phyloP scores from a whole-genome alignment of 1,284 basidiomycete genomes.

The Leccinum subatratum region DNA sequence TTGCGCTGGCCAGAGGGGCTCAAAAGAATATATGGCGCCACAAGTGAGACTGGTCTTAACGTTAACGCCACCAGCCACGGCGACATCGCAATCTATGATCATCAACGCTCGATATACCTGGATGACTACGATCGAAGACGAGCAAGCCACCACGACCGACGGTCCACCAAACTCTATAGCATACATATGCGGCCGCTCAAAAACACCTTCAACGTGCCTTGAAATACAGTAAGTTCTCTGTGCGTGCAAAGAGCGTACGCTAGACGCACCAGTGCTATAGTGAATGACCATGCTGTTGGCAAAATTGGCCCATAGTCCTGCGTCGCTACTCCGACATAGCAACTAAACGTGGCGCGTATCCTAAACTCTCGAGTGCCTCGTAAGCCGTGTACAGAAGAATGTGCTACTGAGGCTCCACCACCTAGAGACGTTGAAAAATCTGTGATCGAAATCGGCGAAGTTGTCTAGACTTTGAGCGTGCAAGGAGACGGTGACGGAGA shows the following conservation, averaged over 20 bases:
- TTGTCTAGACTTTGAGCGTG: slow-evolving; percentile 46
- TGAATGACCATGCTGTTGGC: slow-evolving; percentile 60
- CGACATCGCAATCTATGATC: slow-evolving; percentile 61
- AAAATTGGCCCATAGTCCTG: slow-evolving; percentile 57
- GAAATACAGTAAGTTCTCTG: slow-evolving; percentile 8
- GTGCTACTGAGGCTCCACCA: slow-evolving; percentile 73
- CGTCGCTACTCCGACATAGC: slow-evolving; percentile 68
- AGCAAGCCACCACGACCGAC: slow-evolving; percentile 66
- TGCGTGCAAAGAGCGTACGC: not conserved
- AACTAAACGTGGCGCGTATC: slow-evolving; percentile 60
- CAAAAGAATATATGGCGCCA: slow-evolving; percentile 58
- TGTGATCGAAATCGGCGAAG: slow-evolving; percentile 59
- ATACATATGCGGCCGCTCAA: slow-evolving; percentile 65
- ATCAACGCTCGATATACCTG: slow-evolving; percentile 61
- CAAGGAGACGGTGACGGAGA: slow-evolving; percentile 22
- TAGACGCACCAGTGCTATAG: slow-evolving; percentile 61
- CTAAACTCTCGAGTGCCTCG: slow-evolving; percentile 64
- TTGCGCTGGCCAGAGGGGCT: slow-evolving; percentile 65
- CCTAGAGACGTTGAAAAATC: slow-evolving; percentile 69
- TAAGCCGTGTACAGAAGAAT: slow-evolving; percentile 61
- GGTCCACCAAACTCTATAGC: slow-evolving; percentile 64
- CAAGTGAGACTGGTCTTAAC: slow-evolving; percentile 57
- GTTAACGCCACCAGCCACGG: slow-evolving; percentile 71
- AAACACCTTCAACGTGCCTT: slow-evolving; percentile 65
- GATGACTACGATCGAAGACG: slow-evolving; percentile 61